These are phyloP conservation scores for Aspergillus haitiensis DNA, from an alignment of 495 filamentous ascomycete species.

Conservation along the genomic window DNA sequence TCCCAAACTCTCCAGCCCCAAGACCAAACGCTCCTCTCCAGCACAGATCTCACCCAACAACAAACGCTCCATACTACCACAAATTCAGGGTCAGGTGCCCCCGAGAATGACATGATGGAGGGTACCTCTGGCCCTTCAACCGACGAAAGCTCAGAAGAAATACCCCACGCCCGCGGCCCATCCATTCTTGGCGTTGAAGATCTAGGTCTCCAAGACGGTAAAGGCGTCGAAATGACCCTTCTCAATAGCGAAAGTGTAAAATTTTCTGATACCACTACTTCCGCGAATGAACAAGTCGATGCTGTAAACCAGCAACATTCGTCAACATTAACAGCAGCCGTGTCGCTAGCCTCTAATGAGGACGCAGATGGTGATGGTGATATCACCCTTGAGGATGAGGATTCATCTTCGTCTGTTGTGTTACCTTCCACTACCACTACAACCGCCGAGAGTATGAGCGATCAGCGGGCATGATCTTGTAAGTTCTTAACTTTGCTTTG, in stretches of 20 bases:
- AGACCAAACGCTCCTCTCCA: conserved; percentile 25
- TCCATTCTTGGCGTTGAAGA: conserved; percentile 82
- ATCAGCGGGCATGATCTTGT: conserved; percentile 8
- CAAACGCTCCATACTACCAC: conserved; percentile 14
- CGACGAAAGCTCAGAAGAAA: conserved; percentile 49
- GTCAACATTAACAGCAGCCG: background rate
- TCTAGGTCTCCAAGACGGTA: conserved; percentile 73
- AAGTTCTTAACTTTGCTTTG: background rate
- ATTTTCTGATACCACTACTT: background rate
- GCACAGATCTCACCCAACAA: conserved; percentile 8
- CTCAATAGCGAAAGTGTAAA: conserved; percentile 22
- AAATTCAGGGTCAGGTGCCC: conserved; percentile 22
- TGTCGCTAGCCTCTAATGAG: background rate
- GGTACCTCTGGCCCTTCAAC: conserved; percentile 24
- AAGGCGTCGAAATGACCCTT: conserved; percentile 46
- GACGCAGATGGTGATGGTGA: conserved; percentile 45
- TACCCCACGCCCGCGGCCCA: conserved; percentile 79
- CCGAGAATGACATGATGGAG: conserved; percentile 36
- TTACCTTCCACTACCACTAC: background rate
- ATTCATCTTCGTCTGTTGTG: too few species aligned
- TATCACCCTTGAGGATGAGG: conserved; percentile 40
- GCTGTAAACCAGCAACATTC: background rate
- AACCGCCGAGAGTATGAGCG: conserved; percentile 3
- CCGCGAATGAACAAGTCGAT: too few species aligned
- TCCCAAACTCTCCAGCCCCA: conserved; percentile 22